Base-by-base conservation (phyloP, 2,329 filamentous ascomycete genomes). In the Fusarium siculi region DNA sequence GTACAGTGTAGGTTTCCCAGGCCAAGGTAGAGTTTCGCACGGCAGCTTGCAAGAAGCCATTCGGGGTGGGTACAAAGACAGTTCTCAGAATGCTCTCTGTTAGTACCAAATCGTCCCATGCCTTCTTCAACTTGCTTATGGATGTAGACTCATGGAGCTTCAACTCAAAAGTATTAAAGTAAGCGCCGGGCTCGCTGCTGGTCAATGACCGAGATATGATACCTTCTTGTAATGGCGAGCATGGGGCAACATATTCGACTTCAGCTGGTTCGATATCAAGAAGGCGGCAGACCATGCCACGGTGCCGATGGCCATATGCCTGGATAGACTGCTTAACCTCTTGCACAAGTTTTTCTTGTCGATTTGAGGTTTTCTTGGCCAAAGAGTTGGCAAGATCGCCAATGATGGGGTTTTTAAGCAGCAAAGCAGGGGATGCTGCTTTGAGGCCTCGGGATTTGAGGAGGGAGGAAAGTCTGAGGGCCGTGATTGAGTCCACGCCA, bases 401-500 rank as follows among this genome's bases (percentile, higher is more conserved):
- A 1, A 92, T 77, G 6, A 86, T 77, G 0, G 87, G 85, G 77
- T 91, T 88, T 65, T 87, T 90, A 80, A 97, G 88, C 8, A 98
- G 85, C 2, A 89, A 74, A 0, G 93, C 90, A 3, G 93, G 88
- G 12, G 88, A 90, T 0, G 90, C 91, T 19, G 85, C 83, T 3
- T 77, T 39, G 58, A 95, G 88, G 0, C 93, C 93, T 5, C 84
- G 84, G 6, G 87, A 84, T 73, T 90, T 93, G 19, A 98, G 83
- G 18, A 86, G 80, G 9, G 87, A 86, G 2, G 92, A 87, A 36
- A 98, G 87, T 12, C 90, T 87, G 50, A 97, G 91, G 0, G 92
- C 93, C 0, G 93, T 94, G 21, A 98, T 94, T 0, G 95, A 98
- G 77, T 97, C 96, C 30, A 98, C 86, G 0, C 95, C 96, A 3